phyloP scores from a whole-genome alignment of 345 rosid species.

The Salix arbutifolia region DNA sequence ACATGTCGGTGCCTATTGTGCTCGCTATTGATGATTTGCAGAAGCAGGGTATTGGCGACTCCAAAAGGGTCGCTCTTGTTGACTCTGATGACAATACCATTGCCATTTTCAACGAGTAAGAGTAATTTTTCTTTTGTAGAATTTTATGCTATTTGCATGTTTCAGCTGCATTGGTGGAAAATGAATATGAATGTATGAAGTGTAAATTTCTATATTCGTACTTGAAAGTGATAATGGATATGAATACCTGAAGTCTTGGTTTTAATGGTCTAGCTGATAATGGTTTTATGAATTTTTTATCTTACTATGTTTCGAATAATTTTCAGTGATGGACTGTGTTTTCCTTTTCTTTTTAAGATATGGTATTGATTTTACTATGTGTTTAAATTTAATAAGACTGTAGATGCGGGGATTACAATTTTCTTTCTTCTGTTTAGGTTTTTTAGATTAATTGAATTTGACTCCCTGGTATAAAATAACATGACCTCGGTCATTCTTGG shows the following conservation, averaged over 20 bases:
- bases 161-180: not conserved
- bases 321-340: not conserved
- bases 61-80: conserved; percentile 66
- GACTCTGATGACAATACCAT: conserved; percentile 54
- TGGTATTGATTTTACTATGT: no score
- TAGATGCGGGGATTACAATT: no score
- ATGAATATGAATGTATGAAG: not conserved
- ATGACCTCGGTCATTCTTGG: no score
- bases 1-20: conserved; percentile 97
- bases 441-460: no score
- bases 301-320: not conserved
- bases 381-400: no score
- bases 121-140: not conserved
- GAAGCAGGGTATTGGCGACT: conserved; percentile 65
- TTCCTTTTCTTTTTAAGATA: not conserved
- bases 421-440: no score
- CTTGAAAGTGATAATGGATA: not conserved
- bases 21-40: conserved; percentile 72
- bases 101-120: conserved; percentile 87
- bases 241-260: not conserved
- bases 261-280: not conserved
- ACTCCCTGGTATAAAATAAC: no score
- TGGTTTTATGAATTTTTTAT: not conserved
- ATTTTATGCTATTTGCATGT: not conserved
- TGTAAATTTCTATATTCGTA: not conserved